These are phyloP conservation scores for Podospora fimiseda DNA, from an alignment of 495 filamentous ascomycete genomes.

Conservation along the genomic window DNA sequence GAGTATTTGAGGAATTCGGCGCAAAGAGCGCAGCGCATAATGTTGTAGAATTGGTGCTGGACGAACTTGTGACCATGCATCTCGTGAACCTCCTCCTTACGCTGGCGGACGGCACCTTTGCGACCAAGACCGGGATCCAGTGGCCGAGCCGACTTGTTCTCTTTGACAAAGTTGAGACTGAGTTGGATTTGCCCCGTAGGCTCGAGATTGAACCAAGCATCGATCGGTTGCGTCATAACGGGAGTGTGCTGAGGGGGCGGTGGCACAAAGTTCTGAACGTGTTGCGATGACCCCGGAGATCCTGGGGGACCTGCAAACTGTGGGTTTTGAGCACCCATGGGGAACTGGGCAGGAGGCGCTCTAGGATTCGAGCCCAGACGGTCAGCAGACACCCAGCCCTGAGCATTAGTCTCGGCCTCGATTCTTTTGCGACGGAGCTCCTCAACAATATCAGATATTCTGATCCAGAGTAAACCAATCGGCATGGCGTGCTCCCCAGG, in stretches of 20 bases:
- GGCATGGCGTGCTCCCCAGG: conserved; percentile 80
- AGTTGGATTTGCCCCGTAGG: conserved; percentile 81
- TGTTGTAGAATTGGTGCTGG: conserved; percentile 98
- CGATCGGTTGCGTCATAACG: conserved; percentile 63
- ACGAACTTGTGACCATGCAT: conserved; percentile 99
- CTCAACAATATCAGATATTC: conserved; percentile 94
- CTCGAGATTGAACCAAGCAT: conserved; percentile 95
- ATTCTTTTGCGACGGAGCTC: conserved; percentile 97
- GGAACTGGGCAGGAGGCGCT: conserved; percentile 45
- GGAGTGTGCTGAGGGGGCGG: conserved; percentile 26
- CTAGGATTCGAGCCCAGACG: conserved; percentile 64
- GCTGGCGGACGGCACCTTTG: conserved; percentile 92
- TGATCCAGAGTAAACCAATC: conserved; percentile 91
- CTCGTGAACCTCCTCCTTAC: conserved; percentile 95
- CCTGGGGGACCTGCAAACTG: conserved; percentile 38
- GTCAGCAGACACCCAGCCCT: conserved; percentile 95
- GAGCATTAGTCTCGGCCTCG: conserved; percentile 81
- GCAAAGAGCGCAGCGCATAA: conserved; percentile 98
- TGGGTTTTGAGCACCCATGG: conserved; percentile 42
- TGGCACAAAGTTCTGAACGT: conserved; percentile 10
- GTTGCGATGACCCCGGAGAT: conserved; percentile 17
- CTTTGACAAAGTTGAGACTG: conserved; percentile 77
- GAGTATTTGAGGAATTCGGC: conserved; percentile 98
- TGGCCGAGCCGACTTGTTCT: conserved; percentile 47
- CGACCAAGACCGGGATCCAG: conserved; percentile 86